These are phyloP conservation scores for Akanthomyces lecanii DNA, from an alignment of 2,329 filamentous ascomycete species.

Conservation along the genomic window DNA sequence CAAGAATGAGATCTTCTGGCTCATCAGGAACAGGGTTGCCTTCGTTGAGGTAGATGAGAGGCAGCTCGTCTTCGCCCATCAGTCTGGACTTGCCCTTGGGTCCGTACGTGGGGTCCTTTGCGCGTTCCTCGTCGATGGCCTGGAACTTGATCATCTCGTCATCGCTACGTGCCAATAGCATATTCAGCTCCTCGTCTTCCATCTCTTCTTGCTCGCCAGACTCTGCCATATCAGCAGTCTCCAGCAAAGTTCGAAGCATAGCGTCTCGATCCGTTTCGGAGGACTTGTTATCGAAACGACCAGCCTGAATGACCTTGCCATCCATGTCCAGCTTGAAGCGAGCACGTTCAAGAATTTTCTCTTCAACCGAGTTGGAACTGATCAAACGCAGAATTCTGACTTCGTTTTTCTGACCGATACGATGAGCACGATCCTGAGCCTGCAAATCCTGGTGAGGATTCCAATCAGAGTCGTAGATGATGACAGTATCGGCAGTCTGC, in stretches of 20 bases:
- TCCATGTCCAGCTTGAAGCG: constrained; percentile 99
- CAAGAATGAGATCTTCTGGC: constrained; percentile 67
- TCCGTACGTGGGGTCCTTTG: constrained; percentile 66
- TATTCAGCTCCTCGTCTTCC: constrained; percentile 95
- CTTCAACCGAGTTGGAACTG: constrained; percentile 94
- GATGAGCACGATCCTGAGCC: constrained; percentile 98
- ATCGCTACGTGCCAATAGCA: constrained; percentile 87
- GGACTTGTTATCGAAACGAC: constrained; percentile 99
- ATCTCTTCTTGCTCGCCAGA: constrained; percentile 84
- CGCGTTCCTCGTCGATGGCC: constrained; percentile 73
- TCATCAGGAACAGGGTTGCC: constrained; percentile 78
- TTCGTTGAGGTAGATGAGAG: constrained; percentile 89
- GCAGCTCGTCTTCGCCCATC: constrained; percentile 81
- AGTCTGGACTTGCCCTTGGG: constrained; percentile 69
- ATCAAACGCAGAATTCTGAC: constrained; percentile 94
- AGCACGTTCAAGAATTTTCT: constrained; percentile 95
- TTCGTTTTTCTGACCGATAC: constrained; percentile 99
- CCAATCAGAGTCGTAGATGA: constrained; percentile 99
- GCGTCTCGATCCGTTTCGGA: constrained; percentile 98
- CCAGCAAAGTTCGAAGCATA: constrained; percentile 88
- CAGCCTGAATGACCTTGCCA: constrained; percentile 97
- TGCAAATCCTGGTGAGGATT: constrained; percentile 99
- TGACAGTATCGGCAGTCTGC: constrained; percentile 97
- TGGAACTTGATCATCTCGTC: constrained; percentile 76
- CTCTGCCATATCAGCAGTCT: constrained; percentile 70